Evolutionary conservation across 2,329 filamentous ascomycete species (phyloP), one percentile per base, ranked within the genome.

Genomic region (Rhynchosporium secalis): DNA sequence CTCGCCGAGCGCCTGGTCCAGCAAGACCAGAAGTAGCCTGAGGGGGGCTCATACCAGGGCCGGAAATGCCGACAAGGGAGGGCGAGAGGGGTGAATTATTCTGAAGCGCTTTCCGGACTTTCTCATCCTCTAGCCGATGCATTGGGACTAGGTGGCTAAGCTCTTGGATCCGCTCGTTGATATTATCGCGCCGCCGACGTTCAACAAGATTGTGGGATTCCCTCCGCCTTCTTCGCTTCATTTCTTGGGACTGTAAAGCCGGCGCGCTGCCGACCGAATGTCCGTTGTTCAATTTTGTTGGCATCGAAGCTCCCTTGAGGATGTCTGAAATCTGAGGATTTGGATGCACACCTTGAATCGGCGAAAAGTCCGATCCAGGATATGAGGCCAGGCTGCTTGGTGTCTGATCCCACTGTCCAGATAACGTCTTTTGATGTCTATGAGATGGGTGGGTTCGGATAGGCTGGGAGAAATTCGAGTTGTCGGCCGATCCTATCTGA

Each of bases 161-260:
- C 73, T 99, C 95, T 73, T 98, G 94, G 66, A 99, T 99, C 48
- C 95, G 87, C 77, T 99, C 95, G 70, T 99, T 99, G 81, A 99
- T 99, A 74, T 98, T 98, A 78, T 98, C 95, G 65, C 95, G 87
- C 65, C 95, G 89, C 57, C 95, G 88, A 61, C 95, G 91, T 79
- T 99, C 95, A 10, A 99, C 95, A 45, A 96, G 82, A 74, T 99
- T 98, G 79, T 99, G 95, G 0, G 94, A 98, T 73, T 97, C 95
- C 45, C 95, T 85, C 63, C 95, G 87, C 64, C 93, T 85, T 75
- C 94, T 91, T 70, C 92, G 86, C 84, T 98, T 98, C 72, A 93
- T 92, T 75, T 98, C 95, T 72, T 96, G 92, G 0, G 92, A 89
- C 60, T 95, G 91, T 58, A 89, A 58, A 20, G 71, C 69, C 9